Percentiles rank a stretch among this genome's conserved stretches.
phyloP scores from a whole-genome alignment of 306 rosid genomes.

The Pyrus communis region DNA sequence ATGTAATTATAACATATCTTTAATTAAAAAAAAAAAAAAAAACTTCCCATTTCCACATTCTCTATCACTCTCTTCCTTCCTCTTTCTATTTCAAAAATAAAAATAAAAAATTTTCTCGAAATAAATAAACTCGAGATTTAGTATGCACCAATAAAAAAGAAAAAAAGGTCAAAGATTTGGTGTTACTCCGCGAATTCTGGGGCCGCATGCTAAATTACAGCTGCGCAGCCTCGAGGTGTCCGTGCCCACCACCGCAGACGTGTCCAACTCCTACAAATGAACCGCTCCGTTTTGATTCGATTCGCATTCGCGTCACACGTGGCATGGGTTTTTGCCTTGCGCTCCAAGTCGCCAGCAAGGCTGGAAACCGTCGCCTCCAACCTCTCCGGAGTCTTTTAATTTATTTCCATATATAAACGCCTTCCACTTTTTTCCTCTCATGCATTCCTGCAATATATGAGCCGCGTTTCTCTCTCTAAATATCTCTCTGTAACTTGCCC shows the following conservation, averaged over 20 bases:
- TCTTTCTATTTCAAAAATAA: too few relatives aligned
- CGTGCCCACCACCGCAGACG: slow-evolving; percentile 2
- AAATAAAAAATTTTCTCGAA: too few relatives aligned
- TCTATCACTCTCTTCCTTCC: too few relatives aligned
- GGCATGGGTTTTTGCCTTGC: slow-evolving; percentile 25
- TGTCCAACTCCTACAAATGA: neutral
- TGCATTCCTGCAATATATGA: neutral
- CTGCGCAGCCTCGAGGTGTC: neutral
- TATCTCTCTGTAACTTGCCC: neutral
- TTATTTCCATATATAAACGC: neutral
- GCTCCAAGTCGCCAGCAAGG: slow-evolving; percentile 30
- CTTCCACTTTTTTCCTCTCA: neutral
- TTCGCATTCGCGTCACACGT: slow-evolving; percentile 6
- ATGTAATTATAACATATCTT: too few relatives aligned
- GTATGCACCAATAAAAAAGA: neutral
- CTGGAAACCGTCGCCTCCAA: slow-evolving; percentile 19
- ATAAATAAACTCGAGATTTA: neutral
- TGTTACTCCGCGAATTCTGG: neutral
- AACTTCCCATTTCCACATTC: too few relatives aligned
- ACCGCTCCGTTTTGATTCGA: neutral
- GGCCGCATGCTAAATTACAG: neutral
- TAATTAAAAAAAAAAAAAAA: too few relatives aligned
- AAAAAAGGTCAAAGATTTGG: neutral
- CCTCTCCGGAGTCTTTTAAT: slow-evolving; percentile 18
- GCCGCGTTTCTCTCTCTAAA: neutral